Percentiles rank a stretch among this genome's conserved stretches.
These are phyloP conservation scores for Magnolia sinica DNA, from an alignment of 164 flowering plant species.

Conservation along the genomic window DNA sequence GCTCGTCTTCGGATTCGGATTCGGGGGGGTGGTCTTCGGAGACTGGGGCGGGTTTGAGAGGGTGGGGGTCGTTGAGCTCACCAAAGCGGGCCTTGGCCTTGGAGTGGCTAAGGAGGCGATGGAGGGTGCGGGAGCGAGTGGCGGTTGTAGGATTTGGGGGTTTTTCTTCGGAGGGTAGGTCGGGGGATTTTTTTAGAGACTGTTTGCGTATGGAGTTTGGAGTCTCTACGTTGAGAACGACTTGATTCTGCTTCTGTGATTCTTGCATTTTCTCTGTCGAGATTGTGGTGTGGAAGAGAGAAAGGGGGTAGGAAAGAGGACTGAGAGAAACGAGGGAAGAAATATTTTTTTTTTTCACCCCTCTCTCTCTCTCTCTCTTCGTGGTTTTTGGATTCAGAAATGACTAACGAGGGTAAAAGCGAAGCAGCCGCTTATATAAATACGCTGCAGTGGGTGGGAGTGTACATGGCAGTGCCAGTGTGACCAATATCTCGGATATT, in stretches of 20 bases:
- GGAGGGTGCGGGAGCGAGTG: slow-evolving; percentile 16
- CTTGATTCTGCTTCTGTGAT: neutral
- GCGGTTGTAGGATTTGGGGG: neutral
- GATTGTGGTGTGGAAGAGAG: neutral
- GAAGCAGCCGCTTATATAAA: too few relatives aligned
- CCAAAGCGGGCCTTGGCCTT: neutral
- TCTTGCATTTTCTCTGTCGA: neutral
- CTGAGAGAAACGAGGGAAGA: too few relatives aligned
- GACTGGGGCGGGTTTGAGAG: neutral
- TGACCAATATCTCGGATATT: too few relatives aligned
- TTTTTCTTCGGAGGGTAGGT: neutral
- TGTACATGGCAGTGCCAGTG: too few relatives aligned
- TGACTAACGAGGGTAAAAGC: too few relatives aligned
- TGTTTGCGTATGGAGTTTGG: neutral
- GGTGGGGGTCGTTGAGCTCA: neutral
- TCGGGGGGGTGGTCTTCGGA: neutral
- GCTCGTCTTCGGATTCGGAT: neutral
- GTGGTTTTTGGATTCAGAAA: too few relatives aligned
- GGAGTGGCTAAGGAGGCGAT: slow-evolving; percentile 10
- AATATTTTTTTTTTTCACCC: too few relatives aligned
- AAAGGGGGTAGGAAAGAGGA: neutral
- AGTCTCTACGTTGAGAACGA: neutral
- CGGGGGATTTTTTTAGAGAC: neutral
- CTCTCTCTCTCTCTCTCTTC: too few relatives aligned
- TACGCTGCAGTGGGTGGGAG: too few relatives aligned